These are phyloP conservation scores for Tolypocladium cylindrosporum DNA, from an alignment of 2,329 filamentous ascomycete species.

Conservation along the genomic window DNA sequence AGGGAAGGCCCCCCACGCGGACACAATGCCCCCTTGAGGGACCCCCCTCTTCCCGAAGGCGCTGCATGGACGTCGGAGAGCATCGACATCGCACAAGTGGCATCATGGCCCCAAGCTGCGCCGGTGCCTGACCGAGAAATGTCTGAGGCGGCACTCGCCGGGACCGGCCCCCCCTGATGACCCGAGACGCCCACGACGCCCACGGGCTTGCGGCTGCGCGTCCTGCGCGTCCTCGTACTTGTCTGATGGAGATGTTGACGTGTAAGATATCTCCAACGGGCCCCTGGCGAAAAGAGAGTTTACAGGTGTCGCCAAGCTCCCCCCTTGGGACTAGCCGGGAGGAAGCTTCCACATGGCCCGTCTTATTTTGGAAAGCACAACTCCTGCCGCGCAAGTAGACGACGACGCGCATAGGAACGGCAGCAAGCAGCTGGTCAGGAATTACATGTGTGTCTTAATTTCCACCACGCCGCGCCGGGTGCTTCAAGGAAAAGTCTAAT, in stretches of 20 bases:
- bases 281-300: background rate
- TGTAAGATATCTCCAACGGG: background rate
- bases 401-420: background rate
- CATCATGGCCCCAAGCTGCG: background rate
- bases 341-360: background rate
- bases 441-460: background rate
- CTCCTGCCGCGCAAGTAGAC: background rate
- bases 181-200: too few relatives aligned
- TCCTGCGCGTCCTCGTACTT: too few relatives aligned
- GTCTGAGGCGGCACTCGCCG: too few relatives aligned
- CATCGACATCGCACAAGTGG: background rate
- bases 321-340: background rate
- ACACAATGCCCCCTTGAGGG: too few relatives aligned
- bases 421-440: background rate
- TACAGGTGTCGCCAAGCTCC: background rate
- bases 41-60: background rate
- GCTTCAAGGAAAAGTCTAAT: conserved; percentile 4
- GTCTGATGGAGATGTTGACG: background rate
- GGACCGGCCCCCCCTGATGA: too few relatives aligned
- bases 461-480: conserved; percentile 1
- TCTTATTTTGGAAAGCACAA: background rate
- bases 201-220: too few relatives aligned
- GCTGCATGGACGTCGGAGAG: background rate
- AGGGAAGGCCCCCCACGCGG: background rate
- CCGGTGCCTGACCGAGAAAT: background rate